A percentile compares a stretch with the other conserved stretches of the same genome.
Conservation (phyloP, 1,284 basidiomycete species). For the Fomes fomentarius region DNA sequence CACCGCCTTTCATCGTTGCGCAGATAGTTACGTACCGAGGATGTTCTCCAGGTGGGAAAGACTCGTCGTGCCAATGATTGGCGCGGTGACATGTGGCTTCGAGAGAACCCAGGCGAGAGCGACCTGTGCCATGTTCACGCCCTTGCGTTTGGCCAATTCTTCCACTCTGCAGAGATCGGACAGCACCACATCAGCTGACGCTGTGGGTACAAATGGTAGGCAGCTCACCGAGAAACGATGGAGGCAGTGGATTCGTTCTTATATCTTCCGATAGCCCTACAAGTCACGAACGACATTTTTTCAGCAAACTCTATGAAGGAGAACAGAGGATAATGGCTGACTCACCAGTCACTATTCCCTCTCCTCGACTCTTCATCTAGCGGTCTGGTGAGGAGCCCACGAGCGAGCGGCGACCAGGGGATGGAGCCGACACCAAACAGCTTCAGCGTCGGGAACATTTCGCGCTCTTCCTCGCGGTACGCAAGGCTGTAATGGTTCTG, state of each 20-base stretch:
- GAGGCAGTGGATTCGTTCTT: background rate
- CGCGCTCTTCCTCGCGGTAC: constrained; percentile 56
- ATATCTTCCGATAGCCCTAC: constrained; percentile 38
- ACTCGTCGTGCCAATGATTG: constrained; percentile 42
- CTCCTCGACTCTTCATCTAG: constrained; percentile 30
- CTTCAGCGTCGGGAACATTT: constrained; percentile 49
- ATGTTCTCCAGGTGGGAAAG: constrained; percentile 38
- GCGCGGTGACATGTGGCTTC: constrained; percentile 35
- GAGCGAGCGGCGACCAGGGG: constrained; percentile 46
- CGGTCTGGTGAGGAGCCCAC: constrained; percentile 41
- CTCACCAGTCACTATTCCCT: constrained; percentile 26
- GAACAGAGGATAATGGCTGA: background rate
- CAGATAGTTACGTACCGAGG: constrained; percentile 24
- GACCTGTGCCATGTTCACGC: constrained; percentile 32
- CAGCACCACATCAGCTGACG: background rate
- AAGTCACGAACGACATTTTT: too few relatives aligned
- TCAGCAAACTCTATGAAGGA: background rate
- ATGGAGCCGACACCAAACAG: constrained; percentile 42
- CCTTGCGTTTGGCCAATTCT: constrained; percentile 43
- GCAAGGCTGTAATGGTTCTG: constrained; percentile 49
- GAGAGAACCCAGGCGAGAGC: constrained; percentile 28
- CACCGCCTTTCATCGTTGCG: too few relatives aligned
- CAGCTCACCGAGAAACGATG: too few relatives aligned
- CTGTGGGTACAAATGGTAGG: too few relatives aligned
- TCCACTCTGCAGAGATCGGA: constrained; percentile 34